A percentile compares a stretch with the other conserved stretches of the same genome.
phyloP scores from a whole-genome alignment of 2,329 filamentous ascomycete species.

The Fusarium foetens region DNA sequence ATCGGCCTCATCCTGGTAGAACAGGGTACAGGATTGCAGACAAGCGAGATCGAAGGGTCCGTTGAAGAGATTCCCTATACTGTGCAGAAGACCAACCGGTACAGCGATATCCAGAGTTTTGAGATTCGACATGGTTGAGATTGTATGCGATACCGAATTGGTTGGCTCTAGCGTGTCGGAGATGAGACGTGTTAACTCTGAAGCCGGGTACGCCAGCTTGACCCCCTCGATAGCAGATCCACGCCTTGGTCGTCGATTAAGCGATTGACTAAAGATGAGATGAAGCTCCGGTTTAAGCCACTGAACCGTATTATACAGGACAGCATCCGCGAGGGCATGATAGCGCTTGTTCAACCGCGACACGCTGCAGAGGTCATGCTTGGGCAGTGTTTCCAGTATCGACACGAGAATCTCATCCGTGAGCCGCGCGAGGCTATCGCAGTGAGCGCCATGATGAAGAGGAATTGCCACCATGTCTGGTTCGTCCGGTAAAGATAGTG shows the following conservation, averaged over 20 bases:
- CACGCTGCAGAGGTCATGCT: conserved; percentile 55
- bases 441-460: background rate
- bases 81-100: conserved; percentile 55
- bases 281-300: conserved; percentile 60
- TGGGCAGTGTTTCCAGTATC: conserved; percentile 53
- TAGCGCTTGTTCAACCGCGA: conserved; percentile 56
- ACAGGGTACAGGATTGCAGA: conserved; percentile 58
- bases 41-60: conserved; percentile 62
- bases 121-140: conserved; percentile 62
- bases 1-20: conserved; percentile 57
- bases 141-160: conserved; percentile 58
- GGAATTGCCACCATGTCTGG: conserved; percentile 18
- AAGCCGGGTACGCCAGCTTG: conserved; percentile 57
- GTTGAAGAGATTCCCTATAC: conserved; percentile 61
- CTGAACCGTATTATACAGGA: conserved; percentile 59
- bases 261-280: conserved; percentile 60
- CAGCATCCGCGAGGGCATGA: conserved; percentile 57
- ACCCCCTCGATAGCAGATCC: conserved; percentile 59
- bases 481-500: background rate
- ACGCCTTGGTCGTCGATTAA: conserved; percentile 57
- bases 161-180: conserved; percentile 51
- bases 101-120: conserved; percentile 59
- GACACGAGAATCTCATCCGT: conserved; percentile 54
- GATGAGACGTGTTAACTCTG: conserved; percentile 55
- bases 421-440: conserved; percentile 43